These are phyloP conservation scores for Russula dissimulans DNA, from an alignment of 768 basidiomycete genomes.

Conservation along the genomic window DNA sequence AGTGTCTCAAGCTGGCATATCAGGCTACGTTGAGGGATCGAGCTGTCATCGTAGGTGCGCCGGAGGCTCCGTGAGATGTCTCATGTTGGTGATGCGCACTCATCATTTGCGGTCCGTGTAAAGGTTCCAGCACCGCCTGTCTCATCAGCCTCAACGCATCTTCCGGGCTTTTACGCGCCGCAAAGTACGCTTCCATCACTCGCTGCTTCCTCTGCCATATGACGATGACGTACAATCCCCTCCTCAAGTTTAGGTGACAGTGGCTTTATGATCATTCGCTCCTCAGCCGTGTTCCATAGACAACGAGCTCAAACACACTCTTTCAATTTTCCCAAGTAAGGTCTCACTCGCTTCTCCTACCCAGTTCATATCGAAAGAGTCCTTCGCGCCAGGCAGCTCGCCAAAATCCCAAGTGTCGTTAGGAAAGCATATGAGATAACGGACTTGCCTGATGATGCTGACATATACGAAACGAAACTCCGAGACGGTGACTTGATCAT, in stretches of 20 bases:
- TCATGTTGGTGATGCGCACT: not conserved
- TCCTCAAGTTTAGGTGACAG: conserved; percentile 63
- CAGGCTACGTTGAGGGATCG: conserved; percentile 61
- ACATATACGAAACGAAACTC: conserved; percentile 37
- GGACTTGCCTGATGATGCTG: conserved; percentile 37
- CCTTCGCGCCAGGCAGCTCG: conserved; percentile 26
- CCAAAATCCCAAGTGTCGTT: conserved; percentile 27
- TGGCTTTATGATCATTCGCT: conserved; percentile 63
- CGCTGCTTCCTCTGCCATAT: not conserved
- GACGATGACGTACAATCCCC: conserved; percentile 4
- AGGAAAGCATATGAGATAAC: conserved; percentile 21
- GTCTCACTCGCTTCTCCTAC: conserved; percentile 24
- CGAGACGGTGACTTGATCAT: conserved; percentile 47
- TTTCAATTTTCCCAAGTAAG: conserved; percentile 38
- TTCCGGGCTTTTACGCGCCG: conserved; percentile 64
- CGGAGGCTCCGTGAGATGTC: not conserved
- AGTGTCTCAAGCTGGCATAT: conserved; percentile 67
- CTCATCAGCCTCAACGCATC: conserved; percentile 65
- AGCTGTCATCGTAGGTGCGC: conserved; percentile 30
- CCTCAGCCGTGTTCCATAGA: conserved; percentile 49
- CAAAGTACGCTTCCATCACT: conserved; percentile 46
- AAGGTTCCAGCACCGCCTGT: conserved; percentile 82
- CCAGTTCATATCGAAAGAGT: not conserved
- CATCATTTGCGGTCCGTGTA: conserved; percentile 4
- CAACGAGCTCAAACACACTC: conserved; percentile 36